Percentiles rank a stretch among this genome's conserved stretches.
These are phyloP conservation scores for Aspergillus jensenii DNA, from an alignment of 2,329 filamentous ascomycete genomes.

Conservation along the genomic window DNA sequence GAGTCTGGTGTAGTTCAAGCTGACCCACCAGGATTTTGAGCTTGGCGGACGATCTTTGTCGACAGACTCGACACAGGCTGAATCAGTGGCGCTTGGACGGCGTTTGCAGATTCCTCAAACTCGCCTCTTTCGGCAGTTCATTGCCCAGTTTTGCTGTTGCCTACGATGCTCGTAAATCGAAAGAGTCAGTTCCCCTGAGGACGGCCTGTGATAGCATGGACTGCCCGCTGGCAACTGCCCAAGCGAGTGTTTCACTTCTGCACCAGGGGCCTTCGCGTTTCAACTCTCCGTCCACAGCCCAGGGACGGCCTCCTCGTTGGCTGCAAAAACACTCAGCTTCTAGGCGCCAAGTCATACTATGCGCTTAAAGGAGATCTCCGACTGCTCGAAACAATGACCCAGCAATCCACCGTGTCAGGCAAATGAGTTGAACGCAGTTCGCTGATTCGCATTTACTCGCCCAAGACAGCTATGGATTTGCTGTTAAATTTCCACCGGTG, in stretches of 20 bases:
- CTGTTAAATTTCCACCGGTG: neutral
- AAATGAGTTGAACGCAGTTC: conserved; percentile 14
- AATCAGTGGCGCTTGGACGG: too few relatives aligned
- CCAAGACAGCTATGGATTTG: neutral
- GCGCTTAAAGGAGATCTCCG: conserved; percentile 8
- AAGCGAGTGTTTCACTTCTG: conserved; percentile 7
- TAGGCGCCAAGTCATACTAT: conserved; percentile 8
- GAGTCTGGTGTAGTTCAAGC: too few relatives aligned
- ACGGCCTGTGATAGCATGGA: neutral
- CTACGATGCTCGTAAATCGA: neutral
- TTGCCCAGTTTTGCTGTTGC: neutral
- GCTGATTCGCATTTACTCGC: conserved; percentile 1
- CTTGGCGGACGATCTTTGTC: too few relatives aligned
- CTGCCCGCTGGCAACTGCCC: neutral
- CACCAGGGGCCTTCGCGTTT: conserved; percentile 11
- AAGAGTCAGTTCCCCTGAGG: neutral
- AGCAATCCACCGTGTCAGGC: conserved; percentile 18
- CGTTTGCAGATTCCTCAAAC: too few relatives aligned
- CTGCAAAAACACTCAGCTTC: neutral
- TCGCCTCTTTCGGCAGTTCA: too few relatives aligned
- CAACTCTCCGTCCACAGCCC: neutral
- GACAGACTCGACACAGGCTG: too few relatives aligned
- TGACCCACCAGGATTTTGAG: too few relatives aligned
- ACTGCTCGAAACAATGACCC: conserved; percentile 6
- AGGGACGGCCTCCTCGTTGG: conserved; percentile 5